Base-by-base conservation (phyloP, 1,284 basidiomycete genomes). In the Irpex sp. region DNA sequence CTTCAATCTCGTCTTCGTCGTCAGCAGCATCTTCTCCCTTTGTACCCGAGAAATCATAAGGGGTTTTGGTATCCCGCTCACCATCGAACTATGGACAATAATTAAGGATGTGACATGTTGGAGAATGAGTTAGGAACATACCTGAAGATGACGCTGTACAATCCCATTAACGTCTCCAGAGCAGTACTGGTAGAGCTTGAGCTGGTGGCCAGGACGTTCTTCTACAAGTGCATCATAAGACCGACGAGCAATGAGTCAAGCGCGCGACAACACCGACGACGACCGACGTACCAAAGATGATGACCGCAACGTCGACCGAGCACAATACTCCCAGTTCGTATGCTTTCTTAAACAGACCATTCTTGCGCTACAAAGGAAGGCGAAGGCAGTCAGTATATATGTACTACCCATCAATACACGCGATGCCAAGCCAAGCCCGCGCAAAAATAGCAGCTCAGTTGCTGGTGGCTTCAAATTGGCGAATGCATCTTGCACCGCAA, bases 331-430 rank as follows among this genome's bases (percentile, higher is more conserved):
- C 92, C 55, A 94, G 87, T 77, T 94, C 93, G 75, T 93, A 93
- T 0, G 92, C 93, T 74, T 94, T 94, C 75, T 94, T 94, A 86
- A 95, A 94, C 62, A 95, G 84, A 2, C 93, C 93, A 65, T 92
- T 92, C 80, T 94, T 94, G 70, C 92, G 83, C 89, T 91, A 72
- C 37, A 70, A 44, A 66, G 61, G 58, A 67, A 68, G 64, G 8
- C 40, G 40, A 44, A 15, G 40, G 8, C 15, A 44, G 40, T 15
- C 8, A 11, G 15, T 11, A 44, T 15, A 44, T 44, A 44, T 44
- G 40, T 5, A 44, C 8, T 44, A 44, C 8, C 40, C 11, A 44
- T 44, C 55, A 79, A 78, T 79, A 17, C n/a, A 36, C 64, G 65
- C 65, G 63, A 71, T 74, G 72, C 73, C 73, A 75, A 75, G 73